Evolutionary conservation across 495 filamentous ascomycete genomes (phyloP).

Genomic region (Xylaria venustula): DNA sequence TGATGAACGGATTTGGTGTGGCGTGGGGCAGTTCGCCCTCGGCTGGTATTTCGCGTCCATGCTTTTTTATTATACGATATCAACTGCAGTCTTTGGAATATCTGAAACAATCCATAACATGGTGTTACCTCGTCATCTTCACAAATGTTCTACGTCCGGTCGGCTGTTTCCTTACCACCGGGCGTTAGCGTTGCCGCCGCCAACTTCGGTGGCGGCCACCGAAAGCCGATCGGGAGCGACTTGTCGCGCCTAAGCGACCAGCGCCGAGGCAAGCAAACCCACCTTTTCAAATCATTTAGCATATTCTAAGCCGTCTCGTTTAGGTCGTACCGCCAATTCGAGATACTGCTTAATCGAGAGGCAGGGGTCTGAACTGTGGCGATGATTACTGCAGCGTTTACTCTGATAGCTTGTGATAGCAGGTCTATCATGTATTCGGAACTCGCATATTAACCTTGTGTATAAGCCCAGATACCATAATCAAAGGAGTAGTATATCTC

Average conservation of each 20-base stretch:
- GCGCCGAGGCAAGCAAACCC: not conserved
- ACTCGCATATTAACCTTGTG: not conserved
- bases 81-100: not conserved
- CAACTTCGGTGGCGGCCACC: slow-evolving; percentile 6
- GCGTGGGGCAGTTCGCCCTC: not conserved
- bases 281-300: slow-evolving; percentile 6
- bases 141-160: not conserved
- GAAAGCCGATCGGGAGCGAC: slow-evolving; percentile 1
- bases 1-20: not conserved
- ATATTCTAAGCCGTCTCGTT: not conserved
- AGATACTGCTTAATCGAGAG: not conserved
- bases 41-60: not conserved
- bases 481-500: not conserved
- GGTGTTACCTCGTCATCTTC: not conserved
- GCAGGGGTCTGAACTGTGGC: not conserved
- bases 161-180: not conserved
- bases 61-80: not conserved
- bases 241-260: not conserved
- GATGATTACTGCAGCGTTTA: slow-evolving; percentile 2
- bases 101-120: not conserved
- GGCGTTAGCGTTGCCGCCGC: not conserved
- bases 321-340: not conserved
- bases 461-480: not conserved
- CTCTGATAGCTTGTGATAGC: not conserved
- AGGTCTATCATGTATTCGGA: not conserved